Percentiles rank a stretch among this genome's conserved stretches.
These are phyloP conservation scores for Apiospora phragmitis DNA, from an alignment of 2,329 filamentous ascomycete species.

Conservation along the genomic window DNA sequence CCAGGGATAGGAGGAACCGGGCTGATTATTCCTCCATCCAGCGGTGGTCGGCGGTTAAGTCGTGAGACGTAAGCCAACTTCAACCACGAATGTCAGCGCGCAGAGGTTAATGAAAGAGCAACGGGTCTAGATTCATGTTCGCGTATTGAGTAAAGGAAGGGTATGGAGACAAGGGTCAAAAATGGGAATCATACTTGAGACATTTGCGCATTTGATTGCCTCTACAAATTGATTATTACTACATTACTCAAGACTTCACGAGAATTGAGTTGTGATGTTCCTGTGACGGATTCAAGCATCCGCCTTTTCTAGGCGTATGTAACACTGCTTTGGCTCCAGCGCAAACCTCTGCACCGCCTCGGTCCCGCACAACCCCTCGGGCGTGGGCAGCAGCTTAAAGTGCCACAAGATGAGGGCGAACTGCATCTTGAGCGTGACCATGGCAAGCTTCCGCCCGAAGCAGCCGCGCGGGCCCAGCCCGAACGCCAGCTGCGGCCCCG, in stretches of 20 bases:
- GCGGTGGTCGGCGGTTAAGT: background rate
- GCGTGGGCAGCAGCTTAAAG: conserved; percentile 18
- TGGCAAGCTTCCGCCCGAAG: conserved; percentile 20
- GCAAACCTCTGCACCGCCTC: conserved; percentile 31
- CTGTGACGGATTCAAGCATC: background rate
- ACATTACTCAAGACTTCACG: background rate
- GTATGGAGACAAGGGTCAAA: background rate
- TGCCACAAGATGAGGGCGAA: conserved; percentile 22
- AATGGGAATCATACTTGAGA: background rate
- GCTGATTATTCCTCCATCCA: background rate
- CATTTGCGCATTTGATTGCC: background rate
- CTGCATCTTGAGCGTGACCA: conserved; percentile 19
- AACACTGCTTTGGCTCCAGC: conserved; percentile 32
- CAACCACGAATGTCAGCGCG: background rate
- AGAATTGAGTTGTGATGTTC: too few species aligned
- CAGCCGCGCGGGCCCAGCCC: conserved; percentile 20
- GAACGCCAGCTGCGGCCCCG: conserved; percentile 21
- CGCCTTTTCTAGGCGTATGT: conserved; percentile 22
- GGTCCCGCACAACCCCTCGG: conserved; percentile 23
- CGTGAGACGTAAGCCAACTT: background rate
- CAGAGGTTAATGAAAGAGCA: background rate
- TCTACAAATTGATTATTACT: background rate
- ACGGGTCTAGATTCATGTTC: background rate
- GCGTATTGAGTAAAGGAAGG: too few species aligned
- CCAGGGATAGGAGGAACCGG: background rate